A percentile compares a stretch with the other conserved stretches of the same genome.
phyloP scores from a whole-genome alignment of 2,329 filamentous ascomycete species.

The Mycosphaerella sp. region DNA sequence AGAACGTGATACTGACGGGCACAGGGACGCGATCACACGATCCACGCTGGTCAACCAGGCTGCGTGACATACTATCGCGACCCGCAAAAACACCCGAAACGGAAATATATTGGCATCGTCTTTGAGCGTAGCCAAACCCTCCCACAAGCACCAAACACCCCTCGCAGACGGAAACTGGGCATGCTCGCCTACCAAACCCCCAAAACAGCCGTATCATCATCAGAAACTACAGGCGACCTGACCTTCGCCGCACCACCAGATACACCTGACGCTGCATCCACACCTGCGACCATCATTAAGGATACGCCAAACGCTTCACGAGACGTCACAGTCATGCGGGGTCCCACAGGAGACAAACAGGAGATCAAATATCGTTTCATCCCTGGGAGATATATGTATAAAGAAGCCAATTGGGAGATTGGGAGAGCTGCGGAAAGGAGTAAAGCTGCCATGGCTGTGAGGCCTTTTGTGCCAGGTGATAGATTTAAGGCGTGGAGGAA shows the following conservation, averaged over 20 bases:
- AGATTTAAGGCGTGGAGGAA: conserved; percentile 62
- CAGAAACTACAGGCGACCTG: conserved; percentile 15
- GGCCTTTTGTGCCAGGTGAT: conserved; percentile 51
- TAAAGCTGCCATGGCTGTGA: conserved; percentile 49
- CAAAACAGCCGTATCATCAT: conserved; percentile 8
- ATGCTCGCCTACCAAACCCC: conserved; percentile 53
- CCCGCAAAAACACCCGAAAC: conserved; percentile 70
- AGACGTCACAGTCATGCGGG: conserved; percentile 24
- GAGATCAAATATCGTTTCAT: conserved; percentile 39
- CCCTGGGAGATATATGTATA: conserved; percentile 54
- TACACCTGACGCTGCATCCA: conserved; percentile 15
- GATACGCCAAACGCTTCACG: conserved; percentile 21
- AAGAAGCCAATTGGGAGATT: conserved; percentile 62
- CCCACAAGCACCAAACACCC: conserved; percentile 67
- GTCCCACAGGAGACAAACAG: conserved; percentile 33
- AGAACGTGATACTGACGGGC: conserved; percentile 3
- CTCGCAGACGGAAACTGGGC: conserved; percentile 67
- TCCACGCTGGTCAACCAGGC: conserved; percentile 75
- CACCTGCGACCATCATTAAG: conserved; percentile 19
- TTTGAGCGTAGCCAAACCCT: conserved; percentile 76
- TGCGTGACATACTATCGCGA: conserved; percentile 98
- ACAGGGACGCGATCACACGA: conserved; percentile 83
- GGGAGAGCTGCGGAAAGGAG: conserved; percentile 55
- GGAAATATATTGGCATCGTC: conserved; percentile 91
- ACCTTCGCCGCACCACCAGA: conserved; percentile 15